These are phyloP conservation scores for Lactifluus echinatus DNA, from an alignment of 768 basidiomycete species.

Conservation along the genomic window DNA sequence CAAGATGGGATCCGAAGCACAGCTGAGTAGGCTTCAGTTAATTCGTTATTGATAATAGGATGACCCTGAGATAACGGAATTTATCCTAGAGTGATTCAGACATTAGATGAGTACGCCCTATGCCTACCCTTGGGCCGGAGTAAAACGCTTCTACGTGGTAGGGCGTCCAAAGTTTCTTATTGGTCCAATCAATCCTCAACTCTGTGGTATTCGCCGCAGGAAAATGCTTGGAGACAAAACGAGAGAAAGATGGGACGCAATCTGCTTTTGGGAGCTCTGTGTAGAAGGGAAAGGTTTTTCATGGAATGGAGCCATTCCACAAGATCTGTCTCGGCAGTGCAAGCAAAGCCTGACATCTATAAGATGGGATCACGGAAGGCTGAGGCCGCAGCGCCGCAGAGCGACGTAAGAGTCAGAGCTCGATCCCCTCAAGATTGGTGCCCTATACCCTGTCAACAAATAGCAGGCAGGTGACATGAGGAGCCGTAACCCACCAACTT, in stretches of 20 bases:
- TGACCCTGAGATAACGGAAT: no score
- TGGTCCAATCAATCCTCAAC: not conserved
- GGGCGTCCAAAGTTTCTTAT: not conserved
- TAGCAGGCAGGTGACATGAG: not conserved
- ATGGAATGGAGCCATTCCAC: not conserved
- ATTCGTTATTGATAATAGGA: no score
- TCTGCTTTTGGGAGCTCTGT: not conserved
- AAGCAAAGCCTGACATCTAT: not conserved
- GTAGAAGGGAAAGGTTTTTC: not conserved
- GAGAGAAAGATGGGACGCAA: not conserved
- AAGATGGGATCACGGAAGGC: not conserved
- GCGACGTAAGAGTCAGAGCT: slow-evolving; percentile 38
- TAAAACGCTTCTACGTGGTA: not conserved
- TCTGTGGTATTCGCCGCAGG: not conserved
- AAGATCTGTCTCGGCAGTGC: not conserved
- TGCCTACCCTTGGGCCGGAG: not conserved
- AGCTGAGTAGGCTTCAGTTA: no score
- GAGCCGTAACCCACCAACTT: slow-evolving; percentile 50
- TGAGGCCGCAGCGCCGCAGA: not conserved
- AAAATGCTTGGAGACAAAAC: not conserved
- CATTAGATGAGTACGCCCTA: no score
- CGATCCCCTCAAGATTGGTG: slow-evolving; percentile 78
- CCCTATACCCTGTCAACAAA: slow-evolving; percentile 39
- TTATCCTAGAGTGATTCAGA: no score
- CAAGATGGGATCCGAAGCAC: no score